These are phyloP conservation scores for Phyllosticta ampelicida DNA, from an alignment of 2,329 filamentous ascomycete genomes.

Conservation along the genomic window DNA sequence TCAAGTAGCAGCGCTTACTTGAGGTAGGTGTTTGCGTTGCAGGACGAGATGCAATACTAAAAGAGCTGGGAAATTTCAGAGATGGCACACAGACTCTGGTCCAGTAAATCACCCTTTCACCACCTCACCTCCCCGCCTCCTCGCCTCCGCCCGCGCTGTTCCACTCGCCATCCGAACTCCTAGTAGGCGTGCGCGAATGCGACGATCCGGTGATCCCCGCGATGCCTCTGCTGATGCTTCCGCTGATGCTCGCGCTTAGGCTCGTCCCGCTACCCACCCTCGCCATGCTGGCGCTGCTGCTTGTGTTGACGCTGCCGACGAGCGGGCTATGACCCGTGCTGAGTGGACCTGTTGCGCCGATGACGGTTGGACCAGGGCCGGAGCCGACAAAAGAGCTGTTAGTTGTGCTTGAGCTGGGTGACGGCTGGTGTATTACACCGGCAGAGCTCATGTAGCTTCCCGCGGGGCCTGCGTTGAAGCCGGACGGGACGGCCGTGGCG, in stretches of 20 bases:
- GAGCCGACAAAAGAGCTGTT: background rate
- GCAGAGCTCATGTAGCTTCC: background rate
- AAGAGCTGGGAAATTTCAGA: no score
- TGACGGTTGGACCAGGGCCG: background rate
- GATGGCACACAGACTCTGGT: no score
- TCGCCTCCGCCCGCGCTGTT: background rate
- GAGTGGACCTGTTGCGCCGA: background rate
- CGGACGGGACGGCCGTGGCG: background rate
- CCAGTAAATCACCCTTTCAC: no score
- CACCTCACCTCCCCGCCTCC: background rate
- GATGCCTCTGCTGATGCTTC: background rate
- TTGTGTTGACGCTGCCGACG: background rate
- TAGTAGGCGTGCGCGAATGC: slow-evolving; percentile 2
- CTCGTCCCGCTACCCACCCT: background rate
- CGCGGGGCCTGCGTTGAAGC: background rate
- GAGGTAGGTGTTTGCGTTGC: no score
- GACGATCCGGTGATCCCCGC: background rate
- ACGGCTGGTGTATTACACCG: background rate
- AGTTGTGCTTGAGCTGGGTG: background rate
- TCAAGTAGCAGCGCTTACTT: no score
- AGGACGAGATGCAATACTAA: no score
- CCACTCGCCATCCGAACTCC: slow-evolving; percentile 1
- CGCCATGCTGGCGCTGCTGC: background rate
- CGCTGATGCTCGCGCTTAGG: background rate
- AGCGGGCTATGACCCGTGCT: background rate